Conservation (phyloP, 805 yeast species). For the Geotrichum ghanense region DNA sequence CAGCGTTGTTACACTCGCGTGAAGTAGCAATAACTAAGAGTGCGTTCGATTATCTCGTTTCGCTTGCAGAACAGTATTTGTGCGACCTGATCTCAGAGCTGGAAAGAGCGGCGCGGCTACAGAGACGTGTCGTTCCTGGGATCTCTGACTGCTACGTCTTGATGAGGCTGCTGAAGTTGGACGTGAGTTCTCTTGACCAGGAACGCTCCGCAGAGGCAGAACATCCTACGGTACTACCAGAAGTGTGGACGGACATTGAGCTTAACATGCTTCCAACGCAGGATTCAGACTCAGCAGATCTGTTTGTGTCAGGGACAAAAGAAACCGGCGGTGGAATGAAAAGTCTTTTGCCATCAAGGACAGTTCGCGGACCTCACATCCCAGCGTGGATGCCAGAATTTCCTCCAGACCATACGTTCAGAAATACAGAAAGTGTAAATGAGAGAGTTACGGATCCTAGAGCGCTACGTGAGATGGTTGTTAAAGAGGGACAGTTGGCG, state of each 20-base stretch:
- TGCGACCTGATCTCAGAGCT: constrained; percentile 18
- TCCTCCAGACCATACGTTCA: constrained; percentile 91
- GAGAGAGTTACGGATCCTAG: constrained; percentile 58
- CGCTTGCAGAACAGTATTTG: constrained; percentile 25
- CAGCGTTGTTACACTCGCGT: constrained; percentile 16
- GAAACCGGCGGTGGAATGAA: constrained; percentile 40
- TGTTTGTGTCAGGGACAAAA: constrained; percentile 43
- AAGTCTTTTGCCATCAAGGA: constrained; percentile 43
- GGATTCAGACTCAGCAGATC: constrained; percentile 30
- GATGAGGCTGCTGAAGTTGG: constrained; percentile 21
- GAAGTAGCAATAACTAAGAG: constrained; percentile 12
- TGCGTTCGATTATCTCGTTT: constrained; percentile 21
- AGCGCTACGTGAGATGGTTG: constrained; percentile 55
- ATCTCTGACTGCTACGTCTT: constrained; percentile 24
- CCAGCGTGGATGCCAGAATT: constrained; percentile 76
- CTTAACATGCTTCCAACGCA: constrained; percentile 20
- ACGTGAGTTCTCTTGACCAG: constrained; percentile 21
- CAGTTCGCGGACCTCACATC: constrained; percentile 33
- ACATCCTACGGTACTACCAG: constrained; percentile 10
- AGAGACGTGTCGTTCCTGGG: constrained; percentile 25
- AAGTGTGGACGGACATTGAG: constrained; percentile 14
- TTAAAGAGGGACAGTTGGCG: constrained; percentile 70
- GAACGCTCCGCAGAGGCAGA: constrained; percentile 16
- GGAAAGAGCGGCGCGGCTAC: constrained; percentile 20
- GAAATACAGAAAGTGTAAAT: constrained; percentile 59